Evolutionary conservation across 805 yeast genomes (phyloP).

Genomic region (Metschnikowia lunata): DNA sequence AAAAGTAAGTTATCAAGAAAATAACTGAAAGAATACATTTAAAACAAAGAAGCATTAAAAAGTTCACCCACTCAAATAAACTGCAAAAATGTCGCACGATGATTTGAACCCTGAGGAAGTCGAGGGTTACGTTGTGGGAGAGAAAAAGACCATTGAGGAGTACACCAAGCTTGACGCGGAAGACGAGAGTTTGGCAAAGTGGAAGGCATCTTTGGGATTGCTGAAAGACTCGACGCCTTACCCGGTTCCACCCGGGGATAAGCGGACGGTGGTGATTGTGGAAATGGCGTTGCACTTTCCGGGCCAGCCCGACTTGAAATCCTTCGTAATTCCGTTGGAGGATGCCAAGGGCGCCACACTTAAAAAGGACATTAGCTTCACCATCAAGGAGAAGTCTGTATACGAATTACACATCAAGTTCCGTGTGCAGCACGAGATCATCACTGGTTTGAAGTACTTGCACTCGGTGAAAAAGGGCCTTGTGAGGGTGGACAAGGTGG

Average conservation of each 20-base stretch:
- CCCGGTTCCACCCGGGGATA: constrained; percentile 68
- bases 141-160: constrained; percentile 78
- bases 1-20: no score
- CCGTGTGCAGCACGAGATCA: constrained; percentile 83
- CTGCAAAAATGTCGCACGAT: constrained; percentile 24
- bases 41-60: no score
- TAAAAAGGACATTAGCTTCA: constrained; percentile 61
- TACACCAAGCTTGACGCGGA: constrained; percentile 81
- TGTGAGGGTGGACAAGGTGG: constrained; percentile 77
- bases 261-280: constrained; percentile 71
- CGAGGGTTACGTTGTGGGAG: constrained; percentile 60
- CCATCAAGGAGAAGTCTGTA: constrained; percentile 71
- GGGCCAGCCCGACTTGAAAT: constrained; percentile 50
- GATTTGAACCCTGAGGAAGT: constrained; percentile 60
- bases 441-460: constrained; percentile 83
- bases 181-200: constrained; percentile 83
- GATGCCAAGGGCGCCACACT: constrained; percentile 52
- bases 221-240: constrained; percentile 48
- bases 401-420: constrained; percentile 72
- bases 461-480: constrained; percentile 86
- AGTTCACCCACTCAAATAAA: not conserved
- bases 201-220: constrained; percentile 87
- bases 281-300: constrained; percentile 70
- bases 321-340: constrained; percentile 67
- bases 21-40: no score